A percentile compares a stretch with the other conserved stretches of the same genome.
Conservation (phyloP, 345 rosid genomes). For the Camelina sativa region DNA sequence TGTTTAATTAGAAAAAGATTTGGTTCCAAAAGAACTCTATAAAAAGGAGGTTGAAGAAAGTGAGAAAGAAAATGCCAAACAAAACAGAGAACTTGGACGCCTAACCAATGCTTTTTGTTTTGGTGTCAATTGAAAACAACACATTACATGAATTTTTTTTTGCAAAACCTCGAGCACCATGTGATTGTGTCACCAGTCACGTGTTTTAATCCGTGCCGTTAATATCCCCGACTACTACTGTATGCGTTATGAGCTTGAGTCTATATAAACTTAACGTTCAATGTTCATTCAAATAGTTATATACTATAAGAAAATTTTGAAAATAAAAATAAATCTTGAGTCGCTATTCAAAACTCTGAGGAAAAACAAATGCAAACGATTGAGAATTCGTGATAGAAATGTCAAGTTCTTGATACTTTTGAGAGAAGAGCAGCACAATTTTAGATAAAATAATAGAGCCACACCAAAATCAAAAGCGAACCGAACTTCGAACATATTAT, state of each 20-base stretch:
- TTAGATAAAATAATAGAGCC: too few species aligned
- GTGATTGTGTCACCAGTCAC: constrained; percentile 26
- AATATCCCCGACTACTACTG: neutral
- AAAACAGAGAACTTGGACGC: constrained; percentile 43
- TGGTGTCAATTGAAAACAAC: constrained; percentile 23
- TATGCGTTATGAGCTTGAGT: neutral
- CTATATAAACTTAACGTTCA: neutral
- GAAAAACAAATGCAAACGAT: too few species aligned
- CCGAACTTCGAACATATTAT: too few species aligned
- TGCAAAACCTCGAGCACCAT: constrained; percentile 19
- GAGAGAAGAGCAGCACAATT: too few species aligned
- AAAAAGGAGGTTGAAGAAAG: constrained; percentile 34
- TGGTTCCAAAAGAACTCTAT: constrained; percentile 33
- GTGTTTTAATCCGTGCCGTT: constrained; percentile 22
- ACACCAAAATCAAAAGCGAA: too few species aligned
- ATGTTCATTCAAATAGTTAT: neutral
- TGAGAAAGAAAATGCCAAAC: constrained; percentile 36
- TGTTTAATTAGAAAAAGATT: neutral
- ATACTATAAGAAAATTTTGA: neutral
- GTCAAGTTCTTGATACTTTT: too few species aligned
- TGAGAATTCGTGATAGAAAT: too few species aligned
- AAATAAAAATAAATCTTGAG: too few species aligned
- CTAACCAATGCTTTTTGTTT: constrained; percentile 48
- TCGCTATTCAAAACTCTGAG: too few species aligned
- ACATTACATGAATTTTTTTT: constrained; percentile 15